Conservation (phyloP, 495 filamentous ascomycete genomes). For the Aspergillus ostianus region DNA sequence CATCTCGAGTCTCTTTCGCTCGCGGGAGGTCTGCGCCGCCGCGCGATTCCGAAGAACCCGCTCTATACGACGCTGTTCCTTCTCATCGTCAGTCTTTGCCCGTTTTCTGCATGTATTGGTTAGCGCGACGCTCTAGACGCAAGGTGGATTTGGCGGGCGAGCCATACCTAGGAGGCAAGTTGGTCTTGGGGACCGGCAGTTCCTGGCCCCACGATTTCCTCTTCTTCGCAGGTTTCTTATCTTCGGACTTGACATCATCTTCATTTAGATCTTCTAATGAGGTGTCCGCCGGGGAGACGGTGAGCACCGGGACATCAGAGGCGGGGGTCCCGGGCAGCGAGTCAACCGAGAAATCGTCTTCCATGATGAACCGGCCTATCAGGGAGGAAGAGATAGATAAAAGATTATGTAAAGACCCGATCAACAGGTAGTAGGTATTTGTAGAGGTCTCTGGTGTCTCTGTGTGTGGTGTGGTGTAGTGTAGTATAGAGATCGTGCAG, state of each 20-base stretch:
- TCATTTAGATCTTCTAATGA: constrained; percentile 31
- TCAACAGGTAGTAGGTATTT: constrained; percentile 5
- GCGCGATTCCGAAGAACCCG: constrained; percentile 94
- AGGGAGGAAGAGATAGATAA: constrained; percentile 13
- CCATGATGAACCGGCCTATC: constrained; percentile 28
- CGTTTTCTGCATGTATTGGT: constrained; percentile 65
- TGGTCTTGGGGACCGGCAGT: constrained; percentile 94
- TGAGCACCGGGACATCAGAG: constrained; percentile 40
- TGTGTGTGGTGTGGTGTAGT: no score
- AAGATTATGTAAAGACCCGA: constrained; percentile 3
- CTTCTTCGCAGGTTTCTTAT: constrained; percentile 89
- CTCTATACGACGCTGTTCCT: constrained; percentile 96
- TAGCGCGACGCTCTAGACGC: not conserved
- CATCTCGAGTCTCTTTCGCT: constrained; percentile 92
- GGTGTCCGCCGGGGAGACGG: constrained; percentile 52
- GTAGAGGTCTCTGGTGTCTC: not conserved
- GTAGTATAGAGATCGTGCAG: not conserved
- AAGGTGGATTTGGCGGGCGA: not conserved
- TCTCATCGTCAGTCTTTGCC: constrained; percentile 97
- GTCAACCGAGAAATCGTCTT: constrained; percentile 35
- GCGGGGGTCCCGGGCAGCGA: constrained; percentile 33
- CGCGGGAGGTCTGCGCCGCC: constrained; percentile 91
- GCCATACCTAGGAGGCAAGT: constrained; percentile 85
- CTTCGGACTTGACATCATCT: constrained; percentile 38
- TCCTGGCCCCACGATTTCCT: constrained; percentile 99